Evolutionary conservation across 768 basidiomycete species (phyloP).

Genomic region (Russula abietina): DNA sequence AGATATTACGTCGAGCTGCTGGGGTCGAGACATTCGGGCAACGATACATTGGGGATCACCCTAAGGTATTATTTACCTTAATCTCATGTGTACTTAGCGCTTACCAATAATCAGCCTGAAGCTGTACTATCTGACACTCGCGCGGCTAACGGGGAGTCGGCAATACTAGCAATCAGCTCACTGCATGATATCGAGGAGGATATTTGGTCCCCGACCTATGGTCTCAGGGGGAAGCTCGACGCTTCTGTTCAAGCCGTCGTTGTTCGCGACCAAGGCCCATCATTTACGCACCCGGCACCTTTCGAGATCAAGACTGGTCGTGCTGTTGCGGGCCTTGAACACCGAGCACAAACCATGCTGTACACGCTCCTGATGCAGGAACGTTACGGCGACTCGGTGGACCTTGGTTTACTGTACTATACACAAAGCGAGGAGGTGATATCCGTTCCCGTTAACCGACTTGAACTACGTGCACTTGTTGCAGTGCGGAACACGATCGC

Average conservation of each 20-base stretch:
- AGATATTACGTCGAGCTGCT: conserved; percentile 54
- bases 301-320: conserved; percentile 97
- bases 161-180: conserved; percentile 64
- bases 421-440: conserved; percentile 88
- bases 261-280: conserved; percentile 31
- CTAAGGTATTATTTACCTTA: conserved; percentile 46
- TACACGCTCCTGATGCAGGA: conserved; percentile 89
- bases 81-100: conserved; percentile 4
- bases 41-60: conserved; percentile 56
- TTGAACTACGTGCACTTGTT: conserved; percentile 84
- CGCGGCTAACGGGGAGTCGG: conserved; percentile 40
- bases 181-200: conserved; percentile 92
- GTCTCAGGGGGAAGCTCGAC: conserved; percentile 93
- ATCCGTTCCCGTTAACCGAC: conserved; percentile 67
- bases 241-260: conserved; percentile 74
- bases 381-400: conserved; percentile 78
- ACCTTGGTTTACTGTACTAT: conserved; percentile 86
- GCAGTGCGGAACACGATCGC: conserved; percentile 80
- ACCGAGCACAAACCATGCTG: conserved; percentile 96
- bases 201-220: conserved; percentile 94
- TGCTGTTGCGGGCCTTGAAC: conserved; percentile 71
- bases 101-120: conserved; percentile 34
- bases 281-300: conserved; percentile 48
- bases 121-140: conserved; percentile 68
- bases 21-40: conserved; percentile 61